Percentiles rank a stretch among this genome's conserved stretches.
Evolutionary conservation across 345 rosid species (phyloP).

Genomic region (Viola odorata): DNA sequence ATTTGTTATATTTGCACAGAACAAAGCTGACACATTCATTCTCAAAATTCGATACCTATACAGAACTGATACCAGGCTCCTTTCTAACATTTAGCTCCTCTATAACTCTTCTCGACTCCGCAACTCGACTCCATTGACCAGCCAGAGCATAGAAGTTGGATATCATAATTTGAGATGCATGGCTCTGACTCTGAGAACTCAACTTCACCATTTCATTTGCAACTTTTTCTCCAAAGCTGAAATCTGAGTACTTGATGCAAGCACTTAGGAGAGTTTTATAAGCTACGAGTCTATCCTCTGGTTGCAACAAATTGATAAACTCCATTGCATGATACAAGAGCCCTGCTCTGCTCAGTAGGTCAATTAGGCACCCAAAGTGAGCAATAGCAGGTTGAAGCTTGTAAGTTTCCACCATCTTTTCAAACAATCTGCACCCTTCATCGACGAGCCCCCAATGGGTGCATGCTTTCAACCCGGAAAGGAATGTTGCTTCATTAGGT

Average conservation of each 20-base stretch:
- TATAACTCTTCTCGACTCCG: slow-evolving; percentile 20
- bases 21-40: no score
- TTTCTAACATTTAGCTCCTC: slow-evolving; percentile 12
- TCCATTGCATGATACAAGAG: slow-evolving; percentile 20
- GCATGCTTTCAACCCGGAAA: slow-evolving; percentile 22
- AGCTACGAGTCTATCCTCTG: slow-evolving; percentile 8
- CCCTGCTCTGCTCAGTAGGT: slow-evolving; percentile 25
- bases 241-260: slow-evolving; percentile 26
- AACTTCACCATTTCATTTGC: slow-evolving; percentile 11
- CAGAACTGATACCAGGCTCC: slow-evolving; percentile 21
- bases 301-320: slow-evolving; percentile 15
- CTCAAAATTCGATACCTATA: neutral
- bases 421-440: slow-evolving; percentile 15
- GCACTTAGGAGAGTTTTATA: slow-evolving; percentile 18
- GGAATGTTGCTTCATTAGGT: slow-evolving; percentile 26
- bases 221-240: slow-evolving; percentile 17
- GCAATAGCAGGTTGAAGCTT: slow-evolving; percentile 14
- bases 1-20: no score
- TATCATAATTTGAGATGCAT: slow-evolving; percentile 14
- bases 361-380: slow-evolving; percentile 28
- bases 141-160: slow-evolving; percentile 30
- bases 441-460: slow-evolving; percentile 24
- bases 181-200: slow-evolving; percentile 4
- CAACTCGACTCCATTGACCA: slow-evolving; percentile 26
- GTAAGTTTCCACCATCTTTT: slow-evolving; percentile 13